Evolutionary conservation across 495 filamentous ascomycete species (phyloP), one percentile per base, ranked within the genome.

Genomic region (Daldinia vernicosa): DNA sequence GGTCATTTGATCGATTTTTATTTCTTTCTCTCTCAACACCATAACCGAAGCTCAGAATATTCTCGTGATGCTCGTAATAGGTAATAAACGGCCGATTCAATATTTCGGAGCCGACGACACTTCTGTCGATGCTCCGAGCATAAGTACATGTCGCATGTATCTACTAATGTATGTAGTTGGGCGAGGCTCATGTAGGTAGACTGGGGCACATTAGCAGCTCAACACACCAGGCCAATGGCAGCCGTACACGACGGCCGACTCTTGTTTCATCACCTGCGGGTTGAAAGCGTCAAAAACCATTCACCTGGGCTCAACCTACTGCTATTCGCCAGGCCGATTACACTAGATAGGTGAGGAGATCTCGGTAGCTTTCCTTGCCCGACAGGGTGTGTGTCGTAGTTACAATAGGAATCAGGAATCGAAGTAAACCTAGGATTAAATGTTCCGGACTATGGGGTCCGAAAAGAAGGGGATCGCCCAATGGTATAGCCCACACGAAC

Each of bases 241-340:
- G 47, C 33, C 32, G 30, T 59, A 68, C 70, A 72, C 70, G 65
- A 72, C 51, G 26, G 65, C 57, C 37, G 43, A 51, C 30, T 51
- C 45, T 35, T 35, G 70, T 69, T 72, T 72, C 70, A 65, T 69
- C 47, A 53, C 37, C 70, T 72, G 70, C 64, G 55, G 60, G 70
- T 52, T 64, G 60, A 59, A 50, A 67, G 19, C 69, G 40, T 35
- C 12, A 35, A 35, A 35, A 14, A 14, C 33, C 14, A 14, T 35
- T 35, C 33, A 35, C 33, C 33, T 35, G 3, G 3, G 33, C 33
- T 35, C 33, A 12, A 35, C 1, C 11, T 35, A 39, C 47, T 60
- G 17, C 50, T 51, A 67, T 61, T 71, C 69, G 55, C 54, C 24
- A 27, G 57, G n/a, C 22, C 63, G 59, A 67, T 71, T 33, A n/a